Conservation (phyloP, 2,329 filamentous ascomycete genomes). For the Plenodomus biglobosus region DNA sequence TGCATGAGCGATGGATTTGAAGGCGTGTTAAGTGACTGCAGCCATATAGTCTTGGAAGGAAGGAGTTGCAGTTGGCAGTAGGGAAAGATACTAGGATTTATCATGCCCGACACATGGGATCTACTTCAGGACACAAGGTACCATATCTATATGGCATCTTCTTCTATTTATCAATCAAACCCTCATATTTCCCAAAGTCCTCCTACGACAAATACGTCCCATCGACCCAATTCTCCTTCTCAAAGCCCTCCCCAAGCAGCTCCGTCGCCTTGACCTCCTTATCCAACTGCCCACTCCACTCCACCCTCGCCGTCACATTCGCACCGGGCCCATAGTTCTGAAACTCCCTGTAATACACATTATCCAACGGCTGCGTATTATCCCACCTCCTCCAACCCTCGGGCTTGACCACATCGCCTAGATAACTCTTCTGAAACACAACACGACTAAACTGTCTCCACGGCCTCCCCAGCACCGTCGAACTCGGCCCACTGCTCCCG, state of each 20-base stretch:
- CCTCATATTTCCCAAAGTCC: no score
- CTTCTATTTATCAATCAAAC: no score
- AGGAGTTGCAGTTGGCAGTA: no score
- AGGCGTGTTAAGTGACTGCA: no score
- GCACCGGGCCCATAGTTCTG: constrained; percentile 22
- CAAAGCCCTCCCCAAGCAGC: constrained; percentile 14
- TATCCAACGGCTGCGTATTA: constrained; percentile 13
- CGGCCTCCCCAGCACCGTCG: constrained; percentile 53
- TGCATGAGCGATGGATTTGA: no score
- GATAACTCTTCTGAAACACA: constrained; percentile 51
- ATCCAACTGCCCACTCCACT: constrained; percentile 11
- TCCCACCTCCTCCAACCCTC: constrained; percentile 55
- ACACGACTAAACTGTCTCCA: constrained; percentile 54
- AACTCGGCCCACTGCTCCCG: constrained; percentile 37
- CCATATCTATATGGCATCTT: no score
- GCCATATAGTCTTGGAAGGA: no score
- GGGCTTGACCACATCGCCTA: constrained; percentile 58
- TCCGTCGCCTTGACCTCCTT: constrained; percentile 9
- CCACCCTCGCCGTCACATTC: neutral
- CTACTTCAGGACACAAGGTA: no score
- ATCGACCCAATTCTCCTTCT: constrained; percentile 23
- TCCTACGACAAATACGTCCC: constrained; percentile 6
- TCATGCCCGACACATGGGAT: no score
- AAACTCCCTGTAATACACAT: constrained; percentile 19
- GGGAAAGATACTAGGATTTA: no score